Percentiles rank a stretch among this genome's conserved stretches.
phyloP scores from a whole-genome alignment of 2,329 filamentous ascomycete species.

The Phaeosphaeriaceae sp. region DNA sequence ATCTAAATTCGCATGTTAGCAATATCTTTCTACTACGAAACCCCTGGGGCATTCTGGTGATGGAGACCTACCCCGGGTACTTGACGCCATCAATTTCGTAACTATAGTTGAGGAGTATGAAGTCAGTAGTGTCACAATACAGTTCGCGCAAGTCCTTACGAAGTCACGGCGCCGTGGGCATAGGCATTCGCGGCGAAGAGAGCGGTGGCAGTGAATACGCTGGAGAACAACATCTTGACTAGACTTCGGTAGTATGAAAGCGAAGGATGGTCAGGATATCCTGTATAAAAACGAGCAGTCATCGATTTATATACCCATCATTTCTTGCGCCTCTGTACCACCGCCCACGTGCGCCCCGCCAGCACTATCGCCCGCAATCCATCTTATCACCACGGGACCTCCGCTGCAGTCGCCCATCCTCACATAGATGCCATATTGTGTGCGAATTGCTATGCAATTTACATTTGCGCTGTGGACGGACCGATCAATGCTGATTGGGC shows the following conservation, averaged over 20 bases:
- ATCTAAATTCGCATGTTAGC: too few species aligned
- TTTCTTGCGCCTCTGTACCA: background rate
- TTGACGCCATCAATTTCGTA: slow-evolving; percentile 43
- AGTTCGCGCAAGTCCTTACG: too few species aligned
- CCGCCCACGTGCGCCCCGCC: background rate
- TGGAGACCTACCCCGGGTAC: too few species aligned
- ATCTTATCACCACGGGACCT: slow-evolving; percentile 8
- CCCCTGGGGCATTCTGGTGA: too few species aligned
- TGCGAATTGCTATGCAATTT: slow-evolving; percentile 32
- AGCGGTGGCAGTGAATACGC: slow-evolving; percentile 41
- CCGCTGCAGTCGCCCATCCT: slow-evolving; percentile 11
- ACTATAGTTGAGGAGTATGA: too few species aligned
- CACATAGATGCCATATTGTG: slow-evolving; percentile 31
- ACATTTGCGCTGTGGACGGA: slow-evolving; percentile 22
- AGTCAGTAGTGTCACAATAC: too few species aligned
- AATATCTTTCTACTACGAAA: too few species aligned
- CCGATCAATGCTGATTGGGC: slow-evolving; percentile 24
- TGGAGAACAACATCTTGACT: slow-evolving; percentile 47
- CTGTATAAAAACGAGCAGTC: background rate
- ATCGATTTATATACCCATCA: background rate
- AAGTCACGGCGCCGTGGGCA: slow-evolving; percentile 46
- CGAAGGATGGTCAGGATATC: background rate
- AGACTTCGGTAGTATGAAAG: background rate
- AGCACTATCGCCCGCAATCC: background rate
- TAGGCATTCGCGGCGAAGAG: slow-evolving; percentile 39